Base-by-base conservation (phyloP, 805 yeast species). In the Nakazawaea holstii region DNA sequence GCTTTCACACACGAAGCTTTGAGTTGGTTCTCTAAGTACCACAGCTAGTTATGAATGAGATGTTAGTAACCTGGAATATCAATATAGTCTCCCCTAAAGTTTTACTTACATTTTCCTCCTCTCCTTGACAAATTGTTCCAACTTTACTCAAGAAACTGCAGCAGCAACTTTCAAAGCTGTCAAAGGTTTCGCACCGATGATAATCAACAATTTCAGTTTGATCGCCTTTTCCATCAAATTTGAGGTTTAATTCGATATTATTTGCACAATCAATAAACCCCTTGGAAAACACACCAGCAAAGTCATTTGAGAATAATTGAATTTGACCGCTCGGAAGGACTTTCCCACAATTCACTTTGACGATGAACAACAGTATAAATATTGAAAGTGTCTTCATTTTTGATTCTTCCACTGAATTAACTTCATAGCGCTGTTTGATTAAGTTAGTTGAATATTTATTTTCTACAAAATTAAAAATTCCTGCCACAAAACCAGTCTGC, bases 111-210 rank as follows among this genome's bases (percentile, higher is more conserved):
- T 41, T 46, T 11, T 46, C 41, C 7, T 32, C 35, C 2, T 30
- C 17, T 9, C 4, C 29, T 5, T 17, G 31, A 43, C 47, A 43
- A 8, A 8, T 15, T 1, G 6, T 6, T 26, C 14, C n/a, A 2
- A 48, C 11, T 9, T 13, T 10, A 13, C 35, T 32, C 13, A 43
- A 39, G 35, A 30, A 48, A 14, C 8, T 41, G 35, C 50, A 48
- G 8, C 24, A 13, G 26, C 50, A 48, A 15, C 27, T 17, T 7
- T 38, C 44, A 13, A 39, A 9, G 11, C 14, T 17, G 8, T 33
- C 38, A 33, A 39, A 48, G 3, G 47, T 42, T n/a, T 33, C 44
- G 39, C 50, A 48, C n/a, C 46, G 24, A 15, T 38, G 35, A 28
- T 31, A 48, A 39, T 48, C 50, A 10, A 43, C 47, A 7, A 40